Conservation (phyloP, 2,329 filamentous ascomycete genomes). For the Mycocentrospora acerina region DNA sequence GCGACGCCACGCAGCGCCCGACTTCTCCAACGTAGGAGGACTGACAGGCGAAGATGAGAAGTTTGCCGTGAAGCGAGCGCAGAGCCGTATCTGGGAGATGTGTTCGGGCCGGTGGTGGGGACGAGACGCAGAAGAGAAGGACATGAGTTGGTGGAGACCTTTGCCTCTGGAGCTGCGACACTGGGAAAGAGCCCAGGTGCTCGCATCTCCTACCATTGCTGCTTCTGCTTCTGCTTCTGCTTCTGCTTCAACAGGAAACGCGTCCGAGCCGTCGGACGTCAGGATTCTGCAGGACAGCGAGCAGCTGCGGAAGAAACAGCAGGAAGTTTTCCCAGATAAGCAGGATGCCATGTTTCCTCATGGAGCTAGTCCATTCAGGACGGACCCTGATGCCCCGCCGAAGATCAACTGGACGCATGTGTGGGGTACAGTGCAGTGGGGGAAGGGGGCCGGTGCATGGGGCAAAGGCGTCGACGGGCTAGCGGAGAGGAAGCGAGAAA, state of each 20-base stretch:
- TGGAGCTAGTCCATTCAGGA: conserved; percentile 50
- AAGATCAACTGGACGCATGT: conserved; percentile 56
- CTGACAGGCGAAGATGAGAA: conserved; percentile 81
- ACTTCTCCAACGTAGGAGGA: conserved; percentile 67
- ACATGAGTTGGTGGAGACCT: conserved; percentile 67
- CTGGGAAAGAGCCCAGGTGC: conserved; percentile 56
- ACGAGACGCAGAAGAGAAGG: conserved; percentile 25
- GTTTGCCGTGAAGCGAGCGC: conserved; percentile 77
- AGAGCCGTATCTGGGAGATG: conserved; percentile 79
- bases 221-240: no score
- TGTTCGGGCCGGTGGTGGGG: conserved; percentile 71
- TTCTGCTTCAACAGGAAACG: not conserved
- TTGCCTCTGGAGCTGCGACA: conserved; percentile 63
- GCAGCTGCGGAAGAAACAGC: conserved; percentile 27
- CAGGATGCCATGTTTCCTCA: conserved; percentile 42
- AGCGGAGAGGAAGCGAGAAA: conserved; percentile 42
- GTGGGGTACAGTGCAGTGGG: conserved; percentile 57
- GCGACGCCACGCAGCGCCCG: conserved; percentile 36
- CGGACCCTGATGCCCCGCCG: conserved; percentile 48
- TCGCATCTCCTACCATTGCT: conserved; percentile 3
- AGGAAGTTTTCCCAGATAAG: conserved; percentile 1
- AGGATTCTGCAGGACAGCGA: conserved; percentile 19
- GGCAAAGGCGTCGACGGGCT: conserved; percentile 52
- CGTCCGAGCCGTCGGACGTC: conserved; percentile 7
- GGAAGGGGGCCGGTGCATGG: conserved; percentile 55